Base-by-base conservation (phyloP, 441 rosid species). In the Bocquillonia castaneifolia region DNA sequence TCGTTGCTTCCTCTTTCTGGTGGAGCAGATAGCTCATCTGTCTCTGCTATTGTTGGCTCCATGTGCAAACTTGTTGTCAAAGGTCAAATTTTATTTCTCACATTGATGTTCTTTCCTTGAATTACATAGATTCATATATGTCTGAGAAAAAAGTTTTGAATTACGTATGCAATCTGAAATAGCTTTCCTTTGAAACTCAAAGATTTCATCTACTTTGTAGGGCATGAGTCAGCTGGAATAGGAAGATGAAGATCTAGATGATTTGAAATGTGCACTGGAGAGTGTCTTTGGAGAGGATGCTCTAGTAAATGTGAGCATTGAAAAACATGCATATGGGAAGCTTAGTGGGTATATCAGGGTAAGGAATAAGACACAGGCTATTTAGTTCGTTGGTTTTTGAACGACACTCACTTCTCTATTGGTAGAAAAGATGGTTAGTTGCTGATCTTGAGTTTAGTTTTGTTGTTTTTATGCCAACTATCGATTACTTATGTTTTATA, bases 1-100 rank as follows among this genome's bases (percentile, higher is more conserved):
- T n/a, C n/a, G n/a, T 42, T 93, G 83, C 96, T 93, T 73, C 99
- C 99, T 20, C 93, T 91, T 66, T 93, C 99, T 79, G 99, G 99
- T 34, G 97, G 95, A 17, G 97, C 96, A 66, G 95, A 89, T 66
- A 91, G 96, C 81, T 93, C 99, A 40, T 83, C 92, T 36, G 97
- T 93, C 34, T 96, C 96, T 70, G 97, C 99, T 58, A 93, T 93
- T 60, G 99, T 93, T 82, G 97, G 99, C 47, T 86, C 92, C 85
- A 91, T 93, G 97, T 91, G 98, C 78, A 95, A 93, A 73, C 90
- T 93, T 74, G 95, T 93, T 64, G 87, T 93, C 51, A 88, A 89
- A 88, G 97, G 98, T 91, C 59, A 69, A 63, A 3, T 60, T 39
- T 40, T 42, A 6, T 42, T 42, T 42, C 47, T 6, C 15, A 42